These are phyloP conservation scores for Leccinum variicolor DNA, from an alignment of 768 basidiomycete genomes.

Conservation along the genomic window DNA sequence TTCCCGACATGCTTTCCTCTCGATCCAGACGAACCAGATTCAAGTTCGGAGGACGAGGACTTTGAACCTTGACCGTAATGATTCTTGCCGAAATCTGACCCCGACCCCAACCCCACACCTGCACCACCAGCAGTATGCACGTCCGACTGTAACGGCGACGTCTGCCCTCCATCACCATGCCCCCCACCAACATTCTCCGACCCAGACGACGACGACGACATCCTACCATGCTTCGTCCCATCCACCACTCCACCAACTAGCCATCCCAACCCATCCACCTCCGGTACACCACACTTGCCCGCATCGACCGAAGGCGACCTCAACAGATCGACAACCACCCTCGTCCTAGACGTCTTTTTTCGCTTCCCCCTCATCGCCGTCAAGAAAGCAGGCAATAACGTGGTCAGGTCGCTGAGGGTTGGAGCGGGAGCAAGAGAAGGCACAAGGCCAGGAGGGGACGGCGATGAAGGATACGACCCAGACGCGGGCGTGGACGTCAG, in stretches of 20 bases:
- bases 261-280: conserved; percentile 15
- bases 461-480: conserved; percentile 6
- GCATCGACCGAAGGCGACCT: conserved; percentile 23
- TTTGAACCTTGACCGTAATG: not conserved
- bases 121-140: not conserved
- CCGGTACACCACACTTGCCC: conserved; percentile 11
- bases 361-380: conserved; percentile 18
- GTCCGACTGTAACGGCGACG: not conserved
- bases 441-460: not conserved
- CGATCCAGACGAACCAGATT: not conserved
- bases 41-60: not conserved
- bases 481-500: conserved; percentile 6
- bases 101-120: not conserved
- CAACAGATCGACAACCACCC: conserved; percentile 27
- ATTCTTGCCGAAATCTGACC: conserved; percentile 2
- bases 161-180: not conserved
- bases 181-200: conserved; percentile 6
- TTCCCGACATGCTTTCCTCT: not conserved
- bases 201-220: not conserved
- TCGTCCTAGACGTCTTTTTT: conserved; percentile 26
- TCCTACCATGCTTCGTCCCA: not conserved
- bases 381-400: conserved; percentile 22
- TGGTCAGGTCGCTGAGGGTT: conserved; percentile 4
- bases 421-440: no score
- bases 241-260: conserved; percentile 13